These are phyloP conservation scores for Tolypocladium endophyticum DNA, from an alignment of 2,329 filamentous ascomycete species.

Conservation along the genomic window DNA sequence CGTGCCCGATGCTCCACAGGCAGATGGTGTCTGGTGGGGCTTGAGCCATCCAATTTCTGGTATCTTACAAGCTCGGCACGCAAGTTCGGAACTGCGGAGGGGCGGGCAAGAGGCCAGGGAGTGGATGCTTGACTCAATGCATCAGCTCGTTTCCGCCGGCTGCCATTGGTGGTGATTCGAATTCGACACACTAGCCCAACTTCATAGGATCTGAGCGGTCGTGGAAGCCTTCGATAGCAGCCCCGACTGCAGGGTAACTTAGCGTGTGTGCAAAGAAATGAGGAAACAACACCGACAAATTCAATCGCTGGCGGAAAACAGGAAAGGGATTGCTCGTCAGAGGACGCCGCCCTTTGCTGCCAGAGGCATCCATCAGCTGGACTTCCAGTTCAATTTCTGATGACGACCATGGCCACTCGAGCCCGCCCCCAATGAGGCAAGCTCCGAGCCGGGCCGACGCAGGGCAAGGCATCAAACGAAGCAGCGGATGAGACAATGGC, in stretches of 20 bases:
- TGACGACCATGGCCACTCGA: not conserved
- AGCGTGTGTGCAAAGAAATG: not conserved
- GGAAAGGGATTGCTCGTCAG: not conserved
- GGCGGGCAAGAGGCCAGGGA: not conserved
- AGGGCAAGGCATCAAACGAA: not conserved
- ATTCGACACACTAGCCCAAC: not conserved
- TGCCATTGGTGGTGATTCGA: not conserved
- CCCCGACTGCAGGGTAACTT: not conserved
- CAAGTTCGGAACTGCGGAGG: not conserved
- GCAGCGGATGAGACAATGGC: not conserved
- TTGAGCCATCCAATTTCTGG: not conserved
- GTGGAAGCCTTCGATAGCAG: no score
- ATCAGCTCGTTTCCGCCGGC: not conserved
- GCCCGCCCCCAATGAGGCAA: not conserved
- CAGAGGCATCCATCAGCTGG: not conserved
- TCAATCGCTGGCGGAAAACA: not conserved
- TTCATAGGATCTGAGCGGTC: not conserved
- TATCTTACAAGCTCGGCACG: not conserved
- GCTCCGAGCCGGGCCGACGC: not conserved
- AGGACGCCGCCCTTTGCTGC: no score
- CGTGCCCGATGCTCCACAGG: not conserved
- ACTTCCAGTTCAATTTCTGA: no score
- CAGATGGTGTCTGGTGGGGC: not conserved
- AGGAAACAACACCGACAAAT: not conserved
- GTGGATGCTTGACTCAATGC: not conserved